phyloP scores from a whole-genome alignment of 2,329 filamentous ascomycete species.

The Orbilia ellipsospora region DNA sequence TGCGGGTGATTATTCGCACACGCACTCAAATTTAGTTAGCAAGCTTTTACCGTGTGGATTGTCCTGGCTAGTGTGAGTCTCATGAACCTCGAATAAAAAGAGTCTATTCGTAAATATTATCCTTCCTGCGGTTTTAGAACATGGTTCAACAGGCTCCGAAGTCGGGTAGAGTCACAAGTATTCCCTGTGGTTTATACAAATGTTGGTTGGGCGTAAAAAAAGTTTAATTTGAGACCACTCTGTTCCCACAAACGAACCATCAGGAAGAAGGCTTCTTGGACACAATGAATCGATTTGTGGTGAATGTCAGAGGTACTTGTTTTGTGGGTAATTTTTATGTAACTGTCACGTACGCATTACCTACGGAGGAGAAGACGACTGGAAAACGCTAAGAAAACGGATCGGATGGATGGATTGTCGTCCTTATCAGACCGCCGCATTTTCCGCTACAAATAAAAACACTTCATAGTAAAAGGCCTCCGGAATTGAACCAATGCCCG shows the following conservation, averaged over 20 bases:
- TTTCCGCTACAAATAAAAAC: conserved; percentile 50
- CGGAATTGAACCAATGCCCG: conserved; percentile 49
- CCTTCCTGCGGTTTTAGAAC: not conserved
- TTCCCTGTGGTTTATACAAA: not conserved
- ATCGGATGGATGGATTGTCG: conserved; percentile 33
- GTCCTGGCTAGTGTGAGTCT: not conserved
- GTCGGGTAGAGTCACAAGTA: conserved; percentile 23
- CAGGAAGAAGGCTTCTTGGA: no score
- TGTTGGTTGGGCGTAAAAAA: not conserved
- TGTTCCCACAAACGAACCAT: conserved; percentile 1
- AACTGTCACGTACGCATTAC: conserved; percentile 25
- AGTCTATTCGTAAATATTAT: not conserved
- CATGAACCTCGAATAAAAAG: not conserved
- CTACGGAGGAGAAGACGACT: conserved; percentile 3
- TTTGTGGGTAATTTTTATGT: conserved; percentile 28
- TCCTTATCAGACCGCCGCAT: conserved; percentile 45
- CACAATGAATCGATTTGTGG: not conserved
- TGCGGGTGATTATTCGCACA: not conserved
- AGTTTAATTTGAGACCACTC: not conserved
- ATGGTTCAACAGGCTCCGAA: conserved; percentile 28
- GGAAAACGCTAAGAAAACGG: not conserved
- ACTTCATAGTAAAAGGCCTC: conserved; percentile 26
- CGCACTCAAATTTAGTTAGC: not conserved
- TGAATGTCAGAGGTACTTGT: conserved; percentile 13
- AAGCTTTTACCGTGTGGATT: not conserved